These are phyloP conservation scores for Biscogniauxia sp. DNA, from an alignment of 2,329 filamentous ascomycete genomes.

Conservation along the genomic window DNA sequence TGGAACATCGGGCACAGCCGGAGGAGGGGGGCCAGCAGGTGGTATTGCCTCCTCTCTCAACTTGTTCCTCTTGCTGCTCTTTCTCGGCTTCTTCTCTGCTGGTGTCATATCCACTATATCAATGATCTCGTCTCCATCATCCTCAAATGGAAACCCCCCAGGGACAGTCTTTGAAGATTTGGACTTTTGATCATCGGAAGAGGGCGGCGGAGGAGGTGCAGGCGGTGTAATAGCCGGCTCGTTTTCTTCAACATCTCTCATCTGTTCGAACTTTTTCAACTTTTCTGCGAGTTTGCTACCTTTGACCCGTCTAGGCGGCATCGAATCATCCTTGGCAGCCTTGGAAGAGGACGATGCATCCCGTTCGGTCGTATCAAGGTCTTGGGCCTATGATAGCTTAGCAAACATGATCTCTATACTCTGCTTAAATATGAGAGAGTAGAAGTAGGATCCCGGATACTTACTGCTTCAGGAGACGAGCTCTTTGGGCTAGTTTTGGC, in stretches of 20 bases:
- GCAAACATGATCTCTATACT: constrained; percentile 45
- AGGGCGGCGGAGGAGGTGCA: constrained; percentile 29
- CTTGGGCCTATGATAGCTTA: constrained; percentile 49
- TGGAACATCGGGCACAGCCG: constrained; percentile 47
- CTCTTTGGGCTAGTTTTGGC: constrained; percentile 36
- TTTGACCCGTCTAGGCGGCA: constrained; percentile 47
- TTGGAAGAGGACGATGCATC: constrained; percentile 41
- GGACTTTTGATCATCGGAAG: constrained; percentile 41
- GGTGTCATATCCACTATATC: constrained; percentile 52
- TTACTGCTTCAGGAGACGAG: constrained; percentile 33
- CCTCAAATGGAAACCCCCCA: constrained; percentile 31
- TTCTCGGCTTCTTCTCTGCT: constrained; percentile 33
- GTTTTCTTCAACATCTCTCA: constrained; percentile 35
- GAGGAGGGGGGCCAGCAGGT: constrained; percentile 41
- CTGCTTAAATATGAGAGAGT: constrained; percentile 26
- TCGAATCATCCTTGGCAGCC: constrained; percentile 36
- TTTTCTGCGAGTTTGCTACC: constrained; percentile 55
- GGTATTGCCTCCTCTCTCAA: constrained; percentile 30
- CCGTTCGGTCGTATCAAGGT: constrained; percentile 42
- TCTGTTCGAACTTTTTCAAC: constrained; percentile 54
- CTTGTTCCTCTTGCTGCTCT: constrained; percentile 37
- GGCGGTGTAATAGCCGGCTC: constrained; percentile 40
- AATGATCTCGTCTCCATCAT: constrained; percentile 38
- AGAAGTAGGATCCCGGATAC: constrained; percentile 11
- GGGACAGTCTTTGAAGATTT: constrained; percentile 37